These are phyloP conservation scores for Naganishia antarctica DNA, from an alignment of 768 basidiomycete genomes.

Conservation along the genomic window DNA sequence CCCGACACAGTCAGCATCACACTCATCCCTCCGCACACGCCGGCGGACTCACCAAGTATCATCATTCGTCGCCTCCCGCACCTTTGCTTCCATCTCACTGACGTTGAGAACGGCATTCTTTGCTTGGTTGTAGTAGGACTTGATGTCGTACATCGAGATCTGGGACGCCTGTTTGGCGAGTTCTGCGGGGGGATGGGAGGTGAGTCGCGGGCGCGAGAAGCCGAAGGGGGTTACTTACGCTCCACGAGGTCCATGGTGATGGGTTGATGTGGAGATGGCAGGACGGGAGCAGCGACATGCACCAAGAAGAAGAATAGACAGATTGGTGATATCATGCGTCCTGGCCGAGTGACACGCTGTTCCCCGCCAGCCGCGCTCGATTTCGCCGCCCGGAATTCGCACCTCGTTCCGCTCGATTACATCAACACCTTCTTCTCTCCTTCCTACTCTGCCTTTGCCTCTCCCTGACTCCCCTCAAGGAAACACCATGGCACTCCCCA, in stretches of 20 bases:
- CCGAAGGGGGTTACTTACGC: not conserved
- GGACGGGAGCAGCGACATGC: too few relatives aligned
- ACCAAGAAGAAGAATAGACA: too few relatives aligned
- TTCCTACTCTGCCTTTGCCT: too few relatives aligned
- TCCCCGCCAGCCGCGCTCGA: too few relatives aligned
- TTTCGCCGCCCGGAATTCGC: too few relatives aligned
- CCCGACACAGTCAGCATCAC: not conserved
- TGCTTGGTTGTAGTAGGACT: constrained; percentile 93
- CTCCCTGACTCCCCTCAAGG: too few relatives aligned
- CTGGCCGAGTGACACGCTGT: too few relatives aligned
- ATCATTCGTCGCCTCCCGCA: constrained; percentile 92
- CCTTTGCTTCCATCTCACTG: constrained; percentile 95
- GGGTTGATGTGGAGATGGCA: too few relatives aligned
- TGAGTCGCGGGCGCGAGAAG: not conserved
- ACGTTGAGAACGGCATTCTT: constrained; percentile 95
- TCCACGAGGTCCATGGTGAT: not conserved
- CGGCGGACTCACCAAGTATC: constrained; percentile 75
- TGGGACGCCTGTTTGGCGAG: constrained; percentile 71
- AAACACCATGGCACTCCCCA: too few relatives aligned
- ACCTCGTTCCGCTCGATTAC: too few relatives aligned
- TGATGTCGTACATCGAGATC: constrained; percentile 87
- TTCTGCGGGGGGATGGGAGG: constrained; percentile 27
- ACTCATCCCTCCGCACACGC: not conserved
- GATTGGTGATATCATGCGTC: too few relatives aligned
- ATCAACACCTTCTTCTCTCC: too few relatives aligned